A percentile compares a stretch with the other conserved stretches of the same genome.
Conservation (phyloP, 306 rosid genomes). For the Prunus armeniaca region DNA sequence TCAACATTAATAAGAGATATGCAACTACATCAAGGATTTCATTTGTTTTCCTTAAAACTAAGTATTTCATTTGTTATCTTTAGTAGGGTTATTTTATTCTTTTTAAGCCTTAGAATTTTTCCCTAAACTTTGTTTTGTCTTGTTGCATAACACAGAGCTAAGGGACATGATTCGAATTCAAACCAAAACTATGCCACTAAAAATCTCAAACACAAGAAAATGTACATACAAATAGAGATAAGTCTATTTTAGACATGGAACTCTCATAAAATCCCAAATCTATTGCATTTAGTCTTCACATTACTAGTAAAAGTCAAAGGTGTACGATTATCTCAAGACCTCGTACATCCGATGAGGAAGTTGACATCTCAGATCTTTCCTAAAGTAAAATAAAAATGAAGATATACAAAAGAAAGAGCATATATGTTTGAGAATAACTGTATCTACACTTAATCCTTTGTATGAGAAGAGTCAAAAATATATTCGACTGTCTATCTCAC, state of each 20-base stretch:
- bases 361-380: not conserved
- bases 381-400: not conserved
- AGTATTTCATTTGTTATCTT: too few species aligned
- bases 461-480: not conserved
- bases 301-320: too few species aligned
- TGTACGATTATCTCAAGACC: too few species aligned
- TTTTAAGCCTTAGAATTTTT: too few species aligned
- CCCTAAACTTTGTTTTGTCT: too few species aligned
- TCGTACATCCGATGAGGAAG: too few species aligned
- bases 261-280: not conserved
- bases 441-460: not conserved
- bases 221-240: not conserved
- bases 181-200: not conserved
- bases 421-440: not conserved
- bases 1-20: too few species aligned
- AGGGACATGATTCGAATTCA: not conserved
- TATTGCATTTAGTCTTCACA: not conserved
- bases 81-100: too few species aligned
- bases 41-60: too few species aligned
- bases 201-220: not conserved
- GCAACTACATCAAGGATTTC: too few species aligned
- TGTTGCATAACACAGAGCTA: too few species aligned
- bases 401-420: not conserved
- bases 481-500: not conserved
- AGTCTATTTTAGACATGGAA: not conserved